Conservation (phyloP, 2,329 filamentous ascomycete species). For the Trichoderma pleuroti region DNA sequence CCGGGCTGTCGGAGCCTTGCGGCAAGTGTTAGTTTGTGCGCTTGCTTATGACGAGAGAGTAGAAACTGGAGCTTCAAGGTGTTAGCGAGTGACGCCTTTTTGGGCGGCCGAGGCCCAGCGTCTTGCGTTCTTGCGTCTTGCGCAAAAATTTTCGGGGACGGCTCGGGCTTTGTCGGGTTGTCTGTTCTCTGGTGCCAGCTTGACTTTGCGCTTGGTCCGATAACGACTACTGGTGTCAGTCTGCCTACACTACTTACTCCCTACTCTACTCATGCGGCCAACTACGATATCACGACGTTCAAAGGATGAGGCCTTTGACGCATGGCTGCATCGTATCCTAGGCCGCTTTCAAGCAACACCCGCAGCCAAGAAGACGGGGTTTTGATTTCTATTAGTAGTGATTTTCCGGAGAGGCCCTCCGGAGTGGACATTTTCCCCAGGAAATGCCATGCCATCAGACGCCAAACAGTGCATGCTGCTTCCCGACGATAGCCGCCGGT, state of each 20-base stretch:
- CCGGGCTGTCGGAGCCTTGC: slow-evolving; percentile 4
- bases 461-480: not conserved
- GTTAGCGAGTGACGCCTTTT: not conserved
- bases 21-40: not conserved
- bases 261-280: not conserved
- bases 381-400: slow-evolving; percentile 16
- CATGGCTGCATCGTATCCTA: not conserved
- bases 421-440: slow-evolving; percentile 17
- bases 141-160: not conserved
- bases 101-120: not conserved
- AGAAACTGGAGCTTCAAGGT: not conserved
- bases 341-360: not conserved
- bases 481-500: slow-evolving; percentile 22
- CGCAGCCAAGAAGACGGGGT: slow-evolving; percentile 8
- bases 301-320: not conserved
- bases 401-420: slow-evolving; percentile 11
- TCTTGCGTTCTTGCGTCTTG: not conserved
- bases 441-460: slow-evolving; percentile 15
- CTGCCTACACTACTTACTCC: not conserved
- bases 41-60: not conserved
- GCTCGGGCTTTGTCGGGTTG: slow-evolving; percentile 16
- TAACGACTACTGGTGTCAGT: not conserved
- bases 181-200: not conserved
- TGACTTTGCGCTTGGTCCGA: not conserved
- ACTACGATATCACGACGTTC: not conserved